Evolutionary conservation across 495 filamentous ascomycete genomes (phyloP).

Genomic region (Geoglossum glabrum): DNA sequence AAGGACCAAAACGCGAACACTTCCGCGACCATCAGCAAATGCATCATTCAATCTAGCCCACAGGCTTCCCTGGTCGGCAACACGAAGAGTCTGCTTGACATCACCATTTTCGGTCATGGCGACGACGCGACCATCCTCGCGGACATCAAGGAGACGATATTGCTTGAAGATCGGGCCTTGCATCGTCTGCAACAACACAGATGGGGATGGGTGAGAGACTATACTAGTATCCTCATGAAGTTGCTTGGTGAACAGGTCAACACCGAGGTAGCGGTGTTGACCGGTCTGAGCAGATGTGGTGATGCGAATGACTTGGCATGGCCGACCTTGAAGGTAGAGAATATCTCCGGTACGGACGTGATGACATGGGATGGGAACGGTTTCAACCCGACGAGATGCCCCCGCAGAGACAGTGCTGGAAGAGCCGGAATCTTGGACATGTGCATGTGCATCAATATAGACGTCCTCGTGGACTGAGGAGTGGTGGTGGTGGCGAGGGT

Average conservation of each 20-base stretch:
- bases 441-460: slow-evolving; percentile 29
- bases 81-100: slow-evolving; percentile 87
- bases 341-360: slow-evolving; percentile 98
- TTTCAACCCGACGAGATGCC: slow-evolving; percentile 46
- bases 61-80: slow-evolving; percentile 82
- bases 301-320: slow-evolving; percentile 99
- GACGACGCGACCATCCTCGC: slow-evolving; percentile 61
- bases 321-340: slow-evolving; percentile 94
- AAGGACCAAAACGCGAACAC: slow-evolving; percentile 87
- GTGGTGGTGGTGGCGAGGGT: slow-evolving; percentile 38
- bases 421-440: slow-evolving; percentile 20
- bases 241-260: slow-evolving; percentile 99
- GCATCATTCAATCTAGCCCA: slow-evolving; percentile 62
- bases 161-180: slow-evolving; percentile 99
- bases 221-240: slow-evolving; percentile 97
- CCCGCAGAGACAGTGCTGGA: slow-evolving; percentile 31
- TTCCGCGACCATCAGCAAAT: slow-evolving; percentile 83
- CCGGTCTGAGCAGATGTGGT: slow-evolving; percentile 93
- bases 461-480: slow-evolving; percentile 27
- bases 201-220: slow-evolving; percentile 87
- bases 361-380: slow-evolving; percentile 96
- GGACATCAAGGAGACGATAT: slow-evolving; percentile 97
- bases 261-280: slow-evolving; percentile 98
- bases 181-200: slow-evolving; percentile 97
- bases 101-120: slow-evolving; percentile 80